phyloP scores from a whole-genome alignment of 768 basidiomycete genomes.

The Naganishia vaughanmartiniae region DNA sequence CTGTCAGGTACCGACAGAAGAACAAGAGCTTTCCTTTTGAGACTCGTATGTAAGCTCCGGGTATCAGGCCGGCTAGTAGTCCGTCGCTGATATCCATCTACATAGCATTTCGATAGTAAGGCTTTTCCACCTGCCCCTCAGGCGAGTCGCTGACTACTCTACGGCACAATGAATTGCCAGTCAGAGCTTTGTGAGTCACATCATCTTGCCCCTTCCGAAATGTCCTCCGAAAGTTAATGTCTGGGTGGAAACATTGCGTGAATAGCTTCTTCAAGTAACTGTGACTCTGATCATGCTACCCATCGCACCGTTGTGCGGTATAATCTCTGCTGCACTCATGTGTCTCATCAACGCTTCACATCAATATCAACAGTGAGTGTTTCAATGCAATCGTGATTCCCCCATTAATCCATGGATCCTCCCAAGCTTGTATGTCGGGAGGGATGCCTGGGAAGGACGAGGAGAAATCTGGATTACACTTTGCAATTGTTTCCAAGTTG shows the following conservation, averaged over 20 bases:
- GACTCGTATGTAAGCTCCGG: not conserved
- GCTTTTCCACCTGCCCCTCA: no score
- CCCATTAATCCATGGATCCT: not conserved
- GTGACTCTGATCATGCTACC: constrained; percentile 17
- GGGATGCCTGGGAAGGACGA: constrained; percentile 9
- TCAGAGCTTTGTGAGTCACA: constrained; percentile 3
- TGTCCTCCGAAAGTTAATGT: not conserved
- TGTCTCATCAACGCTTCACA: not conserved
- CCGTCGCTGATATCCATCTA: not conserved
- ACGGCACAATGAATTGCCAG: not conserved
- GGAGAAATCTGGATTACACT: constrained; percentile 1
- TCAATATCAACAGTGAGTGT: constrained; percentile 16
- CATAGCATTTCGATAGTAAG: constrained; percentile 12
- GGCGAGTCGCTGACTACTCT: not conserved
- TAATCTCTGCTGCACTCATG: not conserved
- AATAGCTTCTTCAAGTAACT: not conserved
- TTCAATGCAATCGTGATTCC: not conserved
- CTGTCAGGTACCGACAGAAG: not conserved
- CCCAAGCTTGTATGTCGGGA: constrained; percentile 2
- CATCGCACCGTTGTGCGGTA: constrained; percentile 6
- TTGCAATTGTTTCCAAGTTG: constrained; percentile 1
- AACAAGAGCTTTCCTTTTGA: not conserved
- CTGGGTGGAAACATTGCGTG: not conserved
- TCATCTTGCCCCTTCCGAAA: not conserved
- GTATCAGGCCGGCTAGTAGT: no score